A percentile compares a stretch with the other conserved stretches of the same genome.
phyloP scores from a whole-genome alignment of 2,329 filamentous ascomycete genomes.

The Neoarthrinium moseri region DNA sequence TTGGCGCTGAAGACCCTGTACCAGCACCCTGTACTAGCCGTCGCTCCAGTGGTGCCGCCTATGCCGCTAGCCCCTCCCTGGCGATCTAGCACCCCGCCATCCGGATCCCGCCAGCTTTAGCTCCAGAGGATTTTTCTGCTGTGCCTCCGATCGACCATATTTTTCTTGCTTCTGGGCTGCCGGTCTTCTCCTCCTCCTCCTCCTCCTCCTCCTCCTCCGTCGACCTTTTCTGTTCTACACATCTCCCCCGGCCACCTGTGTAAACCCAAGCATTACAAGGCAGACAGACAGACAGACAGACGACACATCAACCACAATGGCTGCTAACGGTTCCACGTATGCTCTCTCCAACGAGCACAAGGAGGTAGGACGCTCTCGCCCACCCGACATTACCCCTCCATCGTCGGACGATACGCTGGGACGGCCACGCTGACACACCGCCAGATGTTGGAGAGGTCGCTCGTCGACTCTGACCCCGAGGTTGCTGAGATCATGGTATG shows the following conservation, averaged over 20 bases:
- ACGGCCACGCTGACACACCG: constrained; percentile 31
- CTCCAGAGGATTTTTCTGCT: constrained; percentile 3
- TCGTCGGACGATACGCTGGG: constrained; percentile 20
- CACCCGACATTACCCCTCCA: constrained; percentile 1
- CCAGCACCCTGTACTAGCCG: background rate
- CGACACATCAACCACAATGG: constrained; percentile 23
- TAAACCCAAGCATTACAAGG: too few relatives aligned
- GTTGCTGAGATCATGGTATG: constrained; percentile 94
- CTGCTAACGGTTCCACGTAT: constrained; percentile 27
- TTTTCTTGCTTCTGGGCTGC: too few relatives aligned
- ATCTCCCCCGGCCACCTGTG: too few relatives aligned
- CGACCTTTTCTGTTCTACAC: too few relatives aligned
- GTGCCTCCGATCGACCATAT: too few relatives aligned
- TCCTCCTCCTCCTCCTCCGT: too few relatives aligned
- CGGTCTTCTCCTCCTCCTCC: too few relatives aligned
- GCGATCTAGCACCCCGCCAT: constrained; percentile 2
- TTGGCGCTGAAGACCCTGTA: background rate
- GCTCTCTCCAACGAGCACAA: constrained; percentile 34
- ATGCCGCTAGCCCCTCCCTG: background rate
- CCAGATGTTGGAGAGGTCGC: constrained; percentile 93
- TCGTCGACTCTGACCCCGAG: constrained; percentile 89
- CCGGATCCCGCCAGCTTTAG: background rate
- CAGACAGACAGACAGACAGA: background rate
- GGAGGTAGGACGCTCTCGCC: constrained; percentile 31
- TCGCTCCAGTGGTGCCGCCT: background rate